Percentiles rank a stretch among this genome's conserved stretches.
These are phyloP conservation scores for Amylostereum areolatum DNA, from an alignment of 1,284 basidiomycete species.

Conservation along the genomic window DNA sequence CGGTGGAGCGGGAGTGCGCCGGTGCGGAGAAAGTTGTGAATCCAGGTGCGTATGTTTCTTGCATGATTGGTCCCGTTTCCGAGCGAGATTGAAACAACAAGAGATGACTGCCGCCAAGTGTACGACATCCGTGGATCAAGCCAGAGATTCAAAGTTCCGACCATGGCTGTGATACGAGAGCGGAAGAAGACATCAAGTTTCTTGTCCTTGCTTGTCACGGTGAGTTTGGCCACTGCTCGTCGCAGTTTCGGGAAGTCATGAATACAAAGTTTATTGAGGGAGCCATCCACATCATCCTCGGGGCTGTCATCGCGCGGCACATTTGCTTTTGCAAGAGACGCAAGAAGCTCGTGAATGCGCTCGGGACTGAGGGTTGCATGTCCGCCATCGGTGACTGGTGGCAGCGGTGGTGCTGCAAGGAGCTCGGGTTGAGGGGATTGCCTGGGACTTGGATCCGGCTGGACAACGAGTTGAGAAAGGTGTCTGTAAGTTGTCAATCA, in stretches of 20 bases:
- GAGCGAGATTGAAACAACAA: conserved; percentile 10
- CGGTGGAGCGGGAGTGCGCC: conserved; percentile 11
- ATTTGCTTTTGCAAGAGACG: no score
- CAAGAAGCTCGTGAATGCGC: no score
- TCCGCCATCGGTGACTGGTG: no score
- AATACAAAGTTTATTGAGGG: no score
- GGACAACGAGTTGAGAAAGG: no score
- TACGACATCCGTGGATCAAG: conserved; percentile 21
- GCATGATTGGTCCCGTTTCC: conserved; percentile 13
- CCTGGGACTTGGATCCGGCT: no score
- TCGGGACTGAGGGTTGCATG: no score
- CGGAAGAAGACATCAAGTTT: conserved; percentile 15
- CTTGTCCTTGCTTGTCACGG: conserved; percentile 10
- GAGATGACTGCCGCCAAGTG: conserved; percentile 22
- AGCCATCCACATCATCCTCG: no score
- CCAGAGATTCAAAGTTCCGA: conserved; percentile 23
- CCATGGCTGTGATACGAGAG: conserved; percentile 20
- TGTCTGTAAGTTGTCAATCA: no score
- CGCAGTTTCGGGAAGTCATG: neutral
- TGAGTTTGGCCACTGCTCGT: conserved; percentile 6
- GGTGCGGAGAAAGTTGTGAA: conserved; percentile 12
- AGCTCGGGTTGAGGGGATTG: no score
- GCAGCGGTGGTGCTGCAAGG: no score
- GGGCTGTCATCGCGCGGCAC: no score
- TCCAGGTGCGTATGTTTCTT: conserved; percentile 14